These are phyloP conservation scores for Fusarium azukiicola DNA, from an alignment of 2,329 filamentous ascomycete genomes.

Conservation along the genomic window DNA sequence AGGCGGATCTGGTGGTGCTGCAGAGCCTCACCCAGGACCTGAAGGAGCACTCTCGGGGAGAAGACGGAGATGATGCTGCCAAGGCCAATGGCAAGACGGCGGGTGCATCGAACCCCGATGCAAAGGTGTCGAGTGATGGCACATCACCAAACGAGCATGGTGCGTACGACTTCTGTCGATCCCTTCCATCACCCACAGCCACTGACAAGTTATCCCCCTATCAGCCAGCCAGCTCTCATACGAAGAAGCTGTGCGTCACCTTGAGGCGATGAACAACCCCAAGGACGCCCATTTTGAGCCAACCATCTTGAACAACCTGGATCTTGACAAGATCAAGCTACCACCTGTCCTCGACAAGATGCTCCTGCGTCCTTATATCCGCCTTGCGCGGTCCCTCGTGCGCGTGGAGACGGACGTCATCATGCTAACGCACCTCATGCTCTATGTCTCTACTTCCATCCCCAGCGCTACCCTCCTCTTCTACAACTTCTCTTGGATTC, in stretches of 20 bases:
- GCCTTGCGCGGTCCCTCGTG: constrained; percentile 76
- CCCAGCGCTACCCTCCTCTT: constrained; percentile 85
- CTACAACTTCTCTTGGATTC: constrained; percentile 82
- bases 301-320: constrained; percentile 34
- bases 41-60: constrained; percentile 25
- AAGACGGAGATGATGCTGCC: constrained; percentile 20
- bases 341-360: constrained; percentile 37
- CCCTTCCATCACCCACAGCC: not conserved
- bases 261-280: constrained; percentile 41
- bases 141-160: constrained; percentile 21
- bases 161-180: constrained; percentile 23
- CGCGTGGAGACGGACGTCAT: constrained; percentile 87
- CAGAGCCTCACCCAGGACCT: constrained; percentile 40
- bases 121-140: constrained; percentile 8
- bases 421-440: constrained; percentile 87
- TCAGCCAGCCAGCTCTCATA: constrained; percentile 25
- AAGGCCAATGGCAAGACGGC: not conserved
- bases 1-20: constrained; percentile 20
- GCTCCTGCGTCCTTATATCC: constrained; percentile 80
- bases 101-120: not conserved
- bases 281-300: constrained; percentile 45
- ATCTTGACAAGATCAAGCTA: constrained; percentile 45
- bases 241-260: constrained; percentile 40
- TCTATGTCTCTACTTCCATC: constrained; percentile 85
- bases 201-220: constrained; percentile 7